phyloP scores from a whole-genome alignment of 2,329 filamentous ascomycete genomes.

The Malbranchea zuffiana region DNA sequence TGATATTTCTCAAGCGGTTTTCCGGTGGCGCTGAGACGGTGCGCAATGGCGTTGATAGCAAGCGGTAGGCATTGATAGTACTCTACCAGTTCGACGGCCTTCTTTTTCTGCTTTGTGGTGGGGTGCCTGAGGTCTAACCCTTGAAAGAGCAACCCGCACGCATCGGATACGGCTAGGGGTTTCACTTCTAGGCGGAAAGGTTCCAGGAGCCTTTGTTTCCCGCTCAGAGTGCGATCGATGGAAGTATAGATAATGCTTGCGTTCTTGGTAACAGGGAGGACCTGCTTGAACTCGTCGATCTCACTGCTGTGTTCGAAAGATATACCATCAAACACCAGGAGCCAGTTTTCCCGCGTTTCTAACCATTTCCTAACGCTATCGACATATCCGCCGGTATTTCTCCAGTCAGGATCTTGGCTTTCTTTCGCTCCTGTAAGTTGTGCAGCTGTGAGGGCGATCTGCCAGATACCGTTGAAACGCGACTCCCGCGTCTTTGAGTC shows the following conservation, averaged over 20 bases:
- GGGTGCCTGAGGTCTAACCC: constrained; percentile 51
- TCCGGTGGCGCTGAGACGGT: constrained; percentile 49
- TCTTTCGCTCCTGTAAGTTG: constrained; percentile 35
- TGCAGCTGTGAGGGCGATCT: constrained; percentile 50
- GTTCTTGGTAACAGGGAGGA: constrained; percentile 53
- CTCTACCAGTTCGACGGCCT: constrained; percentile 52
- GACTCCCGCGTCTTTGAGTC: constrained; percentile 50
- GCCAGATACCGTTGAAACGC: constrained; percentile 52
- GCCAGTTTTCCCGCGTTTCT: constrained; percentile 50
- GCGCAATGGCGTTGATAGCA: constrained; percentile 56
- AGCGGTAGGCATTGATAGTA: constrained; percentile 55
- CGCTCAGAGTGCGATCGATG: constrained; percentile 46
- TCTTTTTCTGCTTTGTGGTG: constrained; percentile 43
- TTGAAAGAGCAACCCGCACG: constrained; percentile 49
- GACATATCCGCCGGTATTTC: constrained; percentile 42
- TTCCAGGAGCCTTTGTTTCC: constrained; percentile 50
- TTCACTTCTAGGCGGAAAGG: constrained; percentile 48
- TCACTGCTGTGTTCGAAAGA: constrained; percentile 48
- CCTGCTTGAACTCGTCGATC: constrained; percentile 42
- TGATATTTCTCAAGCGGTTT: constrained; percentile 52
- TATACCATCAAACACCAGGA: constrained; percentile 57
- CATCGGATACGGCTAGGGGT: constrained; percentile 46
- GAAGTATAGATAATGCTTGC: constrained; percentile 60
- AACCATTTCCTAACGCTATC: constrained; percentile 52
- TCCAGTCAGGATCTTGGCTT: constrained; percentile 27